These are phyloP conservation scores for Cercophora sp. DNA, from an alignment of 495 filamentous ascomycete species.

Conservation along the genomic window DNA sequence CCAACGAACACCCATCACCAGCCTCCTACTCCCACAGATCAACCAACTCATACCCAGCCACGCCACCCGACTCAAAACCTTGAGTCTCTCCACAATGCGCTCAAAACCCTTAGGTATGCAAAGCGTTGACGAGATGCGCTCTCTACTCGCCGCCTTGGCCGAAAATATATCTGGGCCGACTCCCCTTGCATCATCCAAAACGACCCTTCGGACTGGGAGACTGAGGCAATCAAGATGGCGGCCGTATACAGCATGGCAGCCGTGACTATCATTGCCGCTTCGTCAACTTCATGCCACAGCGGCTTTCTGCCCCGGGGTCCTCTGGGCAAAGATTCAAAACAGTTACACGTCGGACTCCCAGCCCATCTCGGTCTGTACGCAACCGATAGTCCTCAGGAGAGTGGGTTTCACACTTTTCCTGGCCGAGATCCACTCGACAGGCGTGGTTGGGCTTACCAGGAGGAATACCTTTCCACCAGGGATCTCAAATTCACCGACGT, in stretches of 20 bases:
- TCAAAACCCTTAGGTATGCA: too few species aligned
- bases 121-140: too few species aligned
- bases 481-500: background rate
- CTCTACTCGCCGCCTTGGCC: background rate
- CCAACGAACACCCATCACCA: too few species aligned
- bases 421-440: background rate
- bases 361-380: background rate
- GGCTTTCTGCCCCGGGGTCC: background rate
- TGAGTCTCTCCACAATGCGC: too few species aligned
- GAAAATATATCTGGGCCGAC: constrained; percentile 7
- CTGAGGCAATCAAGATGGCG: constrained; percentile 1
- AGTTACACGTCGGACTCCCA: background rate
- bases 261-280: constrained; percentile 5
- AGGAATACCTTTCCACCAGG: background rate
- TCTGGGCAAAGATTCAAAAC: background rate
- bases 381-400: background rate
- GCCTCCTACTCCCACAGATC: too few species aligned
- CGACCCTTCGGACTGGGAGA: constrained; percentile 3
- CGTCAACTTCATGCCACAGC: background rate
- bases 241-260: constrained; percentile 2
- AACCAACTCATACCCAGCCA: too few species aligned
- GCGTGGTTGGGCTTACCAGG: constrained; percentile 7
- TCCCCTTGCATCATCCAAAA: constrained; percentile 3
- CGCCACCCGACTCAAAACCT: too few species aligned
- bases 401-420: background rate